Evolutionary conservation across 177 flowering plant genomes (phyloP), one percentile per base, ranked within the genome.

Genomic region (Tripterygium wilfordii): DNA sequence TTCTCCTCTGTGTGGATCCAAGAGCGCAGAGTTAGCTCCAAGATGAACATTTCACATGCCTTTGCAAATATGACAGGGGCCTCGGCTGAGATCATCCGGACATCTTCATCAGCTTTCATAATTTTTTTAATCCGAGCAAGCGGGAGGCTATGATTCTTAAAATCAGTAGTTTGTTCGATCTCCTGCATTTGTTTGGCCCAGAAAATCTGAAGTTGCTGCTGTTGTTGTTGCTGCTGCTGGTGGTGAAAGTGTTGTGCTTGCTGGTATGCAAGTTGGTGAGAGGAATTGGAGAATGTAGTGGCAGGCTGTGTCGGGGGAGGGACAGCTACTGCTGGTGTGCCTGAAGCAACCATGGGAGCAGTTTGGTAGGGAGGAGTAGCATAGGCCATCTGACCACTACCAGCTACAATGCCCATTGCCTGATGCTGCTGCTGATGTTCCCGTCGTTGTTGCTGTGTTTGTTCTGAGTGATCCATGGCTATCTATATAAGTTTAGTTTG

Each of bases 1-100:
- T 69, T 69, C 49, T 69, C 74, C 36, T 69, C 74, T 0, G 74
- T 69, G 56, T 69, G 69, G 36, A 69, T 69, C 74, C 74, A 69
- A 19, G 70, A 61, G 3, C 74, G 74, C 25, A 69, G 24, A 23
- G 74, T 69, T 40, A 69, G 58, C 51, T 69, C 74, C 61, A 65
- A 26, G 36, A 69, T 65, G 57, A 69, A 69, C 70, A 69, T 69
- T 51, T 69, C 74, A 43, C 74, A 69, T 3, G 74, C 74, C 53
- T 69, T 65, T 8, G 74, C 74, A 39, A 69, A 69, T 22, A 69
- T 53, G 8, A 69, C 70, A 5, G 74, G 74, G 16, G 74, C 74
- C 58, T 69, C 74, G 0, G 74, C 74, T 5, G 74, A 69, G 4
- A 69, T 69, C 74, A 69, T 69, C 18, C 69, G 28, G 8, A 68